Base-by-base conservation (phyloP, 148 eudicot genomes). In the Persicaria tinctoria region DNA sequence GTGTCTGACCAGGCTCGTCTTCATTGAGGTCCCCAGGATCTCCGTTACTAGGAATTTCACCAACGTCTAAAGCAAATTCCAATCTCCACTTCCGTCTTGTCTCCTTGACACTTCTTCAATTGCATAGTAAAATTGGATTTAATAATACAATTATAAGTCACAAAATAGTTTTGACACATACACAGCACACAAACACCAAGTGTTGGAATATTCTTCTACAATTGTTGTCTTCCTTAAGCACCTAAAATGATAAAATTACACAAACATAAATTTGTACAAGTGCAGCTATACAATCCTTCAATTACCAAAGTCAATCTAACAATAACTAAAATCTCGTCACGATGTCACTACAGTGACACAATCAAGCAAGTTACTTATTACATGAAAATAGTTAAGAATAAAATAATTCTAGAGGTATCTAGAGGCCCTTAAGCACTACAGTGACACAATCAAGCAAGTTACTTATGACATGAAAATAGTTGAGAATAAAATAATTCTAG, bases 41-140 rank as follows among this genome's bases (percentile, higher is more conserved):
- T 54, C 86, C 85, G 4, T 83, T 81, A 41, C 60, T 77, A 44
- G 97, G 79, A 50, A 87, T 68, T 79, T 91, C 88, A 60, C 91
- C 92, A 0, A 93, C 90, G 84, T 91, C 86, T 60, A 94, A 81
- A 46, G 97, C 93, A 74, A 90, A 84, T 55, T 87, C 76, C 79
- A 86, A 74, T 82, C 80, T 84, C 92, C 88, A 80, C 63, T 78
- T 73, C 11, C 62, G 81, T 47, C 81, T 84, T 79, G 86, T 82
- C 48, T 49, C 62, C 17, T 44, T 50, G 53, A 80, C 71, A 46
- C 87, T 89, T 89, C 81, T 79, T 66, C 68, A 76, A 60, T 48
- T 68, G 41, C 48, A 56, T 5, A 57, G 48, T n/a, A 51, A 13
- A 64, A 41, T 49, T 64, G 47, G 46, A 5, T 38, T 38, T 23